Conservation (phyloP, 108 stramenopile genomes). For the Skeletonema grethae region DNA sequence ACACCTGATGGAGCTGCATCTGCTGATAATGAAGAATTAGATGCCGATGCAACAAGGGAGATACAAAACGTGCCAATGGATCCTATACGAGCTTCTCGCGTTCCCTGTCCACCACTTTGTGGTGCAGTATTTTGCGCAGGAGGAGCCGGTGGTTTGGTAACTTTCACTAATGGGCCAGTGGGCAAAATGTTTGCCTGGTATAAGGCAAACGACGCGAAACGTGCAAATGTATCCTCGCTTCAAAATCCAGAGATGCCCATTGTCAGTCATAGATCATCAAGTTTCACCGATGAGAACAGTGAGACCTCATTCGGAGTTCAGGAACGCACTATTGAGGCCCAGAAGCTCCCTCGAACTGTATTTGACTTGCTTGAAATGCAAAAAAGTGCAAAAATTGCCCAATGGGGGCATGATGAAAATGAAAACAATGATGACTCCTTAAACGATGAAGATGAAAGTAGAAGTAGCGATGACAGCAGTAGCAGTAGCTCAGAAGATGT, state of each 20-base stretch:
- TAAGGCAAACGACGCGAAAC: slow-evolving; percentile 10
- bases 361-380: slow-evolving; percentile 73
- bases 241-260: too few species aligned
- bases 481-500: slow-evolving; percentile 30
- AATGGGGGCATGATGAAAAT: slow-evolving; percentile 67
- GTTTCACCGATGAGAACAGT: not conserved
- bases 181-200: slow-evolving; percentile 76
- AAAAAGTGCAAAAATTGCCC: slow-evolving; percentile 67
- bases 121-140: slow-evolving; percentile 68
- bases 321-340: slow-evolving; percentile 5
- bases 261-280: not conserved
- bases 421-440: not conserved
- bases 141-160: slow-evolving; percentile 62
- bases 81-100: slow-evolving; percentile 26
- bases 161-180: slow-evolving; percentile 77
- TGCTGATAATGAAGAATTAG: slow-evolving; percentile 8
- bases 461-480: slow-evolving; percentile 27
- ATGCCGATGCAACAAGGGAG: slow-evolving; percentile 19
- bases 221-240: not conserved
- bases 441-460: slow-evolving; percentile 29
- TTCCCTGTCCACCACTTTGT: slow-evolving; percentile 80
- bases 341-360: slow-evolving; percentile 30
- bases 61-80: slow-evolving; percentile 23
- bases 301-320: not conserved
- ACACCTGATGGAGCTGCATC: not conserved